Conservation (phyloP, 176 grass and related monocot species). For the Sorghum bicolor region Sorghum_bicolor_NCBIv3 NC_012871.2:2833001-2833500, state of each 20-base stretch:
- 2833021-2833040: conserved; percentile 90
- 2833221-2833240: conserved; percentile 60
- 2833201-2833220: conserved; percentile 68
- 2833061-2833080: not conserved
- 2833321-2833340: conserved; percentile 39
- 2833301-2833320: conserved; percentile 33
- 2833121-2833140: not conserved
- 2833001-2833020: conserved; percentile 89
- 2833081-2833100: not conserved
- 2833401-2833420: conserved; percentile 2
- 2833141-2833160: not conserved
- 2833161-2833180: conserved; percentile 78
- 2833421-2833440: conserved; percentile 37
- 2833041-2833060: conserved; percentile 90
- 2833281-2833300: conserved; percentile 48
- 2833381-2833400: conserved; percentile 38
- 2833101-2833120: not conserved
- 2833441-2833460: conserved; percentile 10
- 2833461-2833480: conserved; percentile 52
- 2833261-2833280: conserved; percentile 34
- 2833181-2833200: conserved; percentile 62
- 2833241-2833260: conserved; percentile 37
- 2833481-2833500: not conserved
- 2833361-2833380: conserved; percentile 29
- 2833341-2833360: conserved; percentile 43